Conservation (phyloP, 2,329 filamentous ascomycete species). For the Sclerotinia subarctica region DNA sequence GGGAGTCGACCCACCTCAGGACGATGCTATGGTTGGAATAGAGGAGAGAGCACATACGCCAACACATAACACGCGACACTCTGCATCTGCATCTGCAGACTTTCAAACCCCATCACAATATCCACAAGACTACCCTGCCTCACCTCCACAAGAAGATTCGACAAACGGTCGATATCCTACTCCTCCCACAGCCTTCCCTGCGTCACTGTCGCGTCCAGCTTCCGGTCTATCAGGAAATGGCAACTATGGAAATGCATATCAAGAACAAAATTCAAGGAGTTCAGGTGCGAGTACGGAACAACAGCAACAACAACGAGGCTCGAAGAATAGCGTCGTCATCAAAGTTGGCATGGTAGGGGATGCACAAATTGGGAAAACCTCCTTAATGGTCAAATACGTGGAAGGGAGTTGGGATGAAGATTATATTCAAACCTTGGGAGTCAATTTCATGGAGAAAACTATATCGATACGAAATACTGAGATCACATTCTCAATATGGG, state of each 20-base stretch:
- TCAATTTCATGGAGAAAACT: slow-evolving; percentile 99
- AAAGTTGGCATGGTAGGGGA: slow-evolving; percentile 99
- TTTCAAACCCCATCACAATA: slow-evolving; percentile 35
- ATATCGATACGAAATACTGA: slow-evolving; percentile 99
- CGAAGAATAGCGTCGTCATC: slow-evolving; percentile 79
- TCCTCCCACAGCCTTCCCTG: slow-evolving; percentile 36
- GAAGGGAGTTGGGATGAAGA: slow-evolving; percentile 99
- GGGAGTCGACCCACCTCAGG: slow-evolving; percentile 29
- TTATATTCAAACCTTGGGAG: slow-evolving; percentile 96
- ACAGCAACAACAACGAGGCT: slow-evolving; percentile 28
- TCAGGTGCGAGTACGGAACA: slow-evolving; percentile 26
- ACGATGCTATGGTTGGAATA: slow-evolving; percentile 34
- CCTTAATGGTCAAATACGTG: slow-evolving; percentile 99
- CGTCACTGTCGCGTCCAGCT: slow-evolving; percentile 38
- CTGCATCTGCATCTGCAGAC: slow-evolving; percentile 38
- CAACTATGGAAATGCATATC: slow-evolving; percentile 36
- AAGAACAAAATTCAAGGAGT: slow-evolving; percentile 37
- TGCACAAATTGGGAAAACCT: slow-evolving; percentile 98
- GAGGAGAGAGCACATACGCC: slow-evolving; percentile 37
- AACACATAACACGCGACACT: slow-evolving; percentile 34
- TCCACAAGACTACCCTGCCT: slow-evolving; percentile 33
- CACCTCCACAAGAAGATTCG: slow-evolving; percentile 33
- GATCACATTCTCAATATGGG: slow-evolving; percentile 99
- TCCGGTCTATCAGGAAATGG: slow-evolving; percentile 37
- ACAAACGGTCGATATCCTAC: slow-evolving; percentile 36